Percentiles rank a stretch among this genome's conserved stretches.
These are phyloP conservation scores for Mimosa pudica DNA, from an alignment of 306 rosid genomes.

Conservation along the genomic window DNA sequence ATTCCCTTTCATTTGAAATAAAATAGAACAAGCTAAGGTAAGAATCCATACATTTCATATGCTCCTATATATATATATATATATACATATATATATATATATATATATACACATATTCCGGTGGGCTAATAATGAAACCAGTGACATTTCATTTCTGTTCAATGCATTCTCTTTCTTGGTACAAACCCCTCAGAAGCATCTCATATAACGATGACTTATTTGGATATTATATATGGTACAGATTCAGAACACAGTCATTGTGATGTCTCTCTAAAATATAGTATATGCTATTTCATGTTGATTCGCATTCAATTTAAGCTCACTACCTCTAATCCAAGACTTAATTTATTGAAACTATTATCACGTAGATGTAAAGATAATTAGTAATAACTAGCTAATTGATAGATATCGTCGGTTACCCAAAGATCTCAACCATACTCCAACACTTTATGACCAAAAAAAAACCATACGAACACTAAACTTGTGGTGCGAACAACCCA, in stretches of 20 bases:
- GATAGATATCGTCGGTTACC: too few relatives aligned
- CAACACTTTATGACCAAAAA: too few relatives aligned
- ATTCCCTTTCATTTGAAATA: not conserved
- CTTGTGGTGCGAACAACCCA: too few relatives aligned
- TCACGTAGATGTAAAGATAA: not conserved
- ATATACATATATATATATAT: too few relatives aligned
- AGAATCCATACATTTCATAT: not conserved
- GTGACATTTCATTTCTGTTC: slow-evolving; percentile 42
- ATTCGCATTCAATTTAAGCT: not conserved
- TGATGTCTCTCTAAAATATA: not conserved
- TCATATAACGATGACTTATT: not conserved
- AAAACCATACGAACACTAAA: too few relatives aligned
- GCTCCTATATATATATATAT: too few relatives aligned
- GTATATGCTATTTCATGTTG: not conserved
- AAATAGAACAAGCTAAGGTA: not conserved
- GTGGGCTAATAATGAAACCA: slow-evolving; percentile 18
- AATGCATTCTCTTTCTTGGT: slow-evolving; percentile 16
- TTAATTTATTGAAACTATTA: not conserved
- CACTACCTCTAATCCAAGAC: not conserved
- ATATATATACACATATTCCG: too few relatives aligned
- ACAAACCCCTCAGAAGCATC: not conserved
- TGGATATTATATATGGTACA: slow-evolving; percentile 5
- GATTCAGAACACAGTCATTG: slow-evolving; percentile 12
- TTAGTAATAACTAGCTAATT: not conserved
- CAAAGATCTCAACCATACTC: too few relatives aligned